Conservation (phyloP, 1,284 basidiomycete genomes). For the Neolentinus lepideus region DNA sequence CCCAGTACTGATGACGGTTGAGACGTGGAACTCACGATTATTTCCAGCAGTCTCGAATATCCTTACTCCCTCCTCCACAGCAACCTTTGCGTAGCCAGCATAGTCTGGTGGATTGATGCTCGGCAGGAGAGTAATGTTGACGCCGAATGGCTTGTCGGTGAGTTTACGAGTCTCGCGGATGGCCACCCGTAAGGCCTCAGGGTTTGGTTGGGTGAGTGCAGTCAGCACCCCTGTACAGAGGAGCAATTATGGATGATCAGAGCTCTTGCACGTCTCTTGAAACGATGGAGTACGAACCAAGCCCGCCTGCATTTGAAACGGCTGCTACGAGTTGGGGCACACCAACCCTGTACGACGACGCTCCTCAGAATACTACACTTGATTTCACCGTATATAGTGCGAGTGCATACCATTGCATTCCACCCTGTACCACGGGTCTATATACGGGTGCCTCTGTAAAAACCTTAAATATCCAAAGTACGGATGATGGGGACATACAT, state of each 20-base stretch:
- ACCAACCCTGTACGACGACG: constrained; percentile 54
- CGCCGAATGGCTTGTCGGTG: constrained; percentile 78
- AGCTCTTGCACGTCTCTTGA: constrained; percentile 2
- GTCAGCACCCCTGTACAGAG: constrained; percentile 63
- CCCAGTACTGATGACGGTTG: neutral
- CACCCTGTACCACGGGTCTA: constrained; percentile 74
- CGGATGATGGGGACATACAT: constrained; percentile 41
- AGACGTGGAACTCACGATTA: constrained; percentile 50
- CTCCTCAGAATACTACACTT: constrained; percentile 8
- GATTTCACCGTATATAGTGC: constrained; percentile 8
- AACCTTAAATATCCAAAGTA: neutral
- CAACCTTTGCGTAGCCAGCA: constrained; percentile 72
- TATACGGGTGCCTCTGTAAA: too few species aligned
- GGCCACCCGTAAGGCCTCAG: constrained; percentile 78
- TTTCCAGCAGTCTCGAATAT: constrained; percentile 95
- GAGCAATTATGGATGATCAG: neutral
- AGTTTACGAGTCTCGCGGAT: constrained; percentile 72
- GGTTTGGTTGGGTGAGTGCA: constrained; percentile 82
- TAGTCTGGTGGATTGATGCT: constrained; percentile 92
- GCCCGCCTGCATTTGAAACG: constrained; percentile 81
- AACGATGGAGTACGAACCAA: constrained; percentile 39
- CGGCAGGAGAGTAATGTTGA: constrained; percentile 89
- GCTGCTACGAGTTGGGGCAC: constrained; percentile 69
- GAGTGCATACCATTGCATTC: constrained; percentile 74
- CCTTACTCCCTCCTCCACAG: constrained; percentile 82